Evolutionary conservation across 148 eudicot species (phyloP), one percentile per base, ranked within the genome.

Genomic region (Silene conica): DNA sequence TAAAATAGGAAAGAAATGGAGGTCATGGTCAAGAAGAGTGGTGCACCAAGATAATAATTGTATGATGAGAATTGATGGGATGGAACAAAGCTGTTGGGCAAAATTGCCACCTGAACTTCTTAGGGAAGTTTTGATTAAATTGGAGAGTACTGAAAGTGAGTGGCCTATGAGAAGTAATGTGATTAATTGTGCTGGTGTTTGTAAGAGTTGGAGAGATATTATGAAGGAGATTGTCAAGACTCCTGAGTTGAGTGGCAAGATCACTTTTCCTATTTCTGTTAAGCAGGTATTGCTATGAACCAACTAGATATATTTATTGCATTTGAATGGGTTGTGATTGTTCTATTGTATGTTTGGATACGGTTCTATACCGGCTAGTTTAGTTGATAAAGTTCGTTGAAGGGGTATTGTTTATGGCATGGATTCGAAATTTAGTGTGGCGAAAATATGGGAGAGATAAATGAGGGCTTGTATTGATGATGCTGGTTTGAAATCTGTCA

Each of bases 91-190:
- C 58, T 81, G 81, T 76, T 92, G 95, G 97, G 79, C 76, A 6
- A 83, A 86, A 74, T 31, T 92, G 87, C 97, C 95, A 19, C 79
- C 66, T 54, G 97, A 92, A 79, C 66, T 92, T 71, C 73, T 92
- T 65, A 85, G 97, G 52, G 95, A 92, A 74, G 94, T 92, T 31
- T 72, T 89, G 79, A 65, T 84, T 66, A 88, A 79, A 76, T 71
- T 89, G 55, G 97, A 92, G 80, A 82, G 72, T 19, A 80, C 90
- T 14, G 97, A 89, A 63, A 74, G 66, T 43, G 69, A 70, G 46
- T 92, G 97, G 92, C 88, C 89, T 28, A 34, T 5, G 57, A 82
- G 90, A 63, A 74, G 86, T 58, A 79, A 70, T 74, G 89, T 87
- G 61, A 80, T 85, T 65, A 80, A 83, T 41, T 85, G 90, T 74